Percentiles rank a stretch among this genome's conserved stretches.
Evolutionary conservation across 129 eudicot species (phyloP).

Genomic region (Scalesia atractyloides): DNA sequence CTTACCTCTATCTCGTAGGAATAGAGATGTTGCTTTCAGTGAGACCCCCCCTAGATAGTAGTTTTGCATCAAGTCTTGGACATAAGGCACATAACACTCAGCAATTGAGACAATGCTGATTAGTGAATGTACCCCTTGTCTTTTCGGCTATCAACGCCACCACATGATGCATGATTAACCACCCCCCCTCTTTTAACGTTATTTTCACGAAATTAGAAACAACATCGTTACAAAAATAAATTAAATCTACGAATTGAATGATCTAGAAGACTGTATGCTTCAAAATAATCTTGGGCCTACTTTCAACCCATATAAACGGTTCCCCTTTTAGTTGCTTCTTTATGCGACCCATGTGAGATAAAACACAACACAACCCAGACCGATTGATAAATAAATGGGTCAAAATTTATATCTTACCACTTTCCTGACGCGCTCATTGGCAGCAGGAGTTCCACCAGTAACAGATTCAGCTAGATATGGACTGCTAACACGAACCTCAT

Average conservation of each 20-base stretch:
- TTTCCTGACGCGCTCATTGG: constrained; percentile 96
- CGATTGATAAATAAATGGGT: neutral
- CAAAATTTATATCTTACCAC: constrained; percentile 62
- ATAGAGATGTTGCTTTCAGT: no score
- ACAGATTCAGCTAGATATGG: constrained; percentile 97
- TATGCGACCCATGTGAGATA: neutral
- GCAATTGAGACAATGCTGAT: no score
- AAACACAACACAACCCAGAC: constrained; percentile 12
- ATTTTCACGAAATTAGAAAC: neutral
- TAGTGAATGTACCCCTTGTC: no score
- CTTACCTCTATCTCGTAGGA: no score
- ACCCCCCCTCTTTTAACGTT: no score
- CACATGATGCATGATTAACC: no score
- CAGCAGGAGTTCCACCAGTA: constrained; percentile 91
- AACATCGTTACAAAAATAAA: neutral
- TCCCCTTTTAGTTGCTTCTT: neutral
- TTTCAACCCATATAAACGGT: neutral
- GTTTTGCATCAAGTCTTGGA: no score
- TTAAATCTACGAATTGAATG: neutral
- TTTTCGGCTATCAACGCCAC: no score
- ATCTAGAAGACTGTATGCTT: neutral
- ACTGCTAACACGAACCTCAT: constrained; percentile 91
- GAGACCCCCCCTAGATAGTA: no score
- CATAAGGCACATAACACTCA: no score
- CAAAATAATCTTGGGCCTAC: neutral